Percentiles rank a stretch among this genome's conserved stretches.
These are phyloP conservation scores for Cryphonectria carpinicola DNA, from an alignment of 2,329 filamentous ascomycete species.

Conservation along the genomic window DNA sequence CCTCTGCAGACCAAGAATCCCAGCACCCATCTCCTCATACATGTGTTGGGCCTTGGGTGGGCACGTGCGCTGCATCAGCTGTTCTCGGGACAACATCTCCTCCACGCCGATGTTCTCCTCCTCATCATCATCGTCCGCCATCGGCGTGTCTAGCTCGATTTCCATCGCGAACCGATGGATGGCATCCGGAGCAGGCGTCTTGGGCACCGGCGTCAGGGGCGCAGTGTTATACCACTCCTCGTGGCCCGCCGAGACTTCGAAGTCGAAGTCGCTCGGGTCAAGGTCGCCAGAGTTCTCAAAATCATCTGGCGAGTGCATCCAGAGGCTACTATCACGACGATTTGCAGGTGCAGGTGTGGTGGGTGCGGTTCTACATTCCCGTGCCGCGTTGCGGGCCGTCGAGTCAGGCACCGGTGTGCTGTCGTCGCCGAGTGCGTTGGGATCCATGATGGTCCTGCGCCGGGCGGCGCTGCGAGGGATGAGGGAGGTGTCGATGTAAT, in stretches of 20 bases:
- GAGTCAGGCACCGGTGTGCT: constrained; percentile 60
- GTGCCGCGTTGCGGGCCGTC: constrained; percentile 33
- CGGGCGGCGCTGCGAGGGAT: constrained; percentile 72
- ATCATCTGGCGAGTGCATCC: constrained; percentile 59
- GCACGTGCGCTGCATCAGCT: constrained; percentile 56
- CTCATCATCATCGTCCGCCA: constrained; percentile 36
- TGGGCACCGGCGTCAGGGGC: constrained; percentile 59
- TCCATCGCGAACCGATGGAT: constrained; percentile 57
- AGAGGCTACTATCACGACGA: constrained; percentile 58
- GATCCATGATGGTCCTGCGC: constrained; percentile 82
- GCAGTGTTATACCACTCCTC: constrained; percentile 40
- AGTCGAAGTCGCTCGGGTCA: constrained; percentile 42
- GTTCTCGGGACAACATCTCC: constrained; percentile 39
- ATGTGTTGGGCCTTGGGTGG: constrained; percentile 51
- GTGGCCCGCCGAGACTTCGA: constrained; percentile 44
- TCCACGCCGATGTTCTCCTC: constrained; percentile 33
- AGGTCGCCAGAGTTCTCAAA: constrained; percentile 38
- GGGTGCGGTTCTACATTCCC: constrained; percentile 46
- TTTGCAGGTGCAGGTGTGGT: constrained; percentile 49
- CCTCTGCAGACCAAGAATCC: constrained; percentile 53
- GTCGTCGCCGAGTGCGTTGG: constrained; percentile 71
- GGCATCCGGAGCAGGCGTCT: constrained; percentile 60
- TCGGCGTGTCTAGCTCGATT: constrained; percentile 51
- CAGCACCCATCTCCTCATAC: constrained; percentile 46
- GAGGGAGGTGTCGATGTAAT: constrained; percentile 68